phyloP scores from a whole-genome alignment of 2,329 filamentous ascomycete species.

The Aspergillus niger region DNA sequence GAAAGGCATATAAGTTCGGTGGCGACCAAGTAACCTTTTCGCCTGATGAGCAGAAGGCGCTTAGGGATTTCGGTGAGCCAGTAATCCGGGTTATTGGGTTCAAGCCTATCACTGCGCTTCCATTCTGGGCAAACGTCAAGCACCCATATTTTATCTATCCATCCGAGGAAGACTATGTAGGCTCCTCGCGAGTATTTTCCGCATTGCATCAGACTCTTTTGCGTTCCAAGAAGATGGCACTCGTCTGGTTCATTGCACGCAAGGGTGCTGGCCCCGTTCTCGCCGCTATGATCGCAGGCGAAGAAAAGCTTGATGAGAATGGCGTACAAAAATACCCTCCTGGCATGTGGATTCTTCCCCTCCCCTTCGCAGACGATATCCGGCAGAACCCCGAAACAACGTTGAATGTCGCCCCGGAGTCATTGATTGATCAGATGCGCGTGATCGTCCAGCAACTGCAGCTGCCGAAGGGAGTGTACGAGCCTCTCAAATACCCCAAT shows the following conservation, averaged over 20 bases:
- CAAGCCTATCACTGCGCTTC: conserved; percentile 74
- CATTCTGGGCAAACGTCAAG: conserved; percentile 80
- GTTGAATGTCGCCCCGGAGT: conserved; percentile 63
- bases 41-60: conserved; percentile 74
- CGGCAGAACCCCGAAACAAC: conserved; percentile 69
- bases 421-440: conserved; percentile 79
- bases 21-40: conserved; percentile 86
- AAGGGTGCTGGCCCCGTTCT: conserved; percentile 77
- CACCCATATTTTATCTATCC: conserved; percentile 93
- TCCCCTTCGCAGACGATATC: conserved; percentile 89
- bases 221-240: conserved; percentile 73
- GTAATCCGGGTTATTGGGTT: conserved; percentile 90
- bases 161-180: conserved; percentile 83
- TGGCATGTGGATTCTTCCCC: conserved; percentile 83
- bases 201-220: conserved; percentile 86
- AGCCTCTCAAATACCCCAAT: conserved; percentile 86
- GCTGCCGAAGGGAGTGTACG: conserved; percentile 80
- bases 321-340: conserved; percentile 73
- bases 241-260: conserved; percentile 88
- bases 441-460: conserved; percentile 81
- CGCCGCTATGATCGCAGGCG: conserved; percentile 78
- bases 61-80: conserved; percentile 79
- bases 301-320: conserved; percentile 64
- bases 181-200: conserved; percentile 89
- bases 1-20: conserved; percentile 94